A percentile compares a stretch with the other conserved stretches of the same genome.
Evolutionary conservation across 2,329 filamentous ascomycete species (phyloP).

Genomic region (Penicillium hordei): DNA sequence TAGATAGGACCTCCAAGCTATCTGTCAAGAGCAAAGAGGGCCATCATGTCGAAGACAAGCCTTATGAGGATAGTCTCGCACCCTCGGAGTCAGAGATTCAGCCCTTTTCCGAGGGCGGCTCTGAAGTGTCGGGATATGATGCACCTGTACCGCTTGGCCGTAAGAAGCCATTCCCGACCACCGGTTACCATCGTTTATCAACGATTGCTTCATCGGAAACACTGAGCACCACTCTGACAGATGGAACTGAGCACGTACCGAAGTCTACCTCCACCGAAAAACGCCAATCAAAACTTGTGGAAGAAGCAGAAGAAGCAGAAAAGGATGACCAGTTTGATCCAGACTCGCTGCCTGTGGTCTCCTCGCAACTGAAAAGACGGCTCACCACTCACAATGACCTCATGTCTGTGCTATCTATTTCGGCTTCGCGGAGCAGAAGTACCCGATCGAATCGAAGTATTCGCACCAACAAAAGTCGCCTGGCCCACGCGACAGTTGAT

Average conservation of each 20-base stretch:
- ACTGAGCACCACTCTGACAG: constrained; percentile 37
- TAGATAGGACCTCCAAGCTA: constrained; percentile 15
- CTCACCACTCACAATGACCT: constrained; percentile 91
- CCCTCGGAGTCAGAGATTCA: constrained; percentile 31
- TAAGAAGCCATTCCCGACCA: constrained; percentile 52
- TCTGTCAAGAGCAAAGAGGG: constrained; percentile 19
- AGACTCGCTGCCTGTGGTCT: constrained; percentile 48
- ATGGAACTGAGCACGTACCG: constrained; percentile 12
- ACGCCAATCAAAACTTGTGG: constrained; percentile 1
- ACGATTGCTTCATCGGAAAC: constrained; percentile 61
- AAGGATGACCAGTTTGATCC: constrained; percentile 47
- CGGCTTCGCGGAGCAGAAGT: constrained; percentile 62
- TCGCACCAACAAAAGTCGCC: constrained; percentile 67
- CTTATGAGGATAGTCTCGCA: constrained; percentile 27
- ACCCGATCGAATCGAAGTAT: constrained; percentile 76
- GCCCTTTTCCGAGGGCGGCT: constrained; percentile 35
- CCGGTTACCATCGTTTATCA: constrained; percentile 55
- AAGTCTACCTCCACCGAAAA: neutral
- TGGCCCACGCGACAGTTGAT: constrained; percentile 66
- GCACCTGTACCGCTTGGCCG: constrained; percentile 42
- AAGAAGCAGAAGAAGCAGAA: constrained; percentile 30
- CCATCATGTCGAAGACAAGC: constrained; percentile 13
- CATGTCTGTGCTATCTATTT: constrained; percentile 81
- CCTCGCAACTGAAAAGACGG: constrained; percentile 62
- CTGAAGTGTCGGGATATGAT: constrained; percentile 40